phyloP scores from a whole-genome alignment of 2,329 filamentous ascomycete species.

The Xylaria polymorpha region DNA sequence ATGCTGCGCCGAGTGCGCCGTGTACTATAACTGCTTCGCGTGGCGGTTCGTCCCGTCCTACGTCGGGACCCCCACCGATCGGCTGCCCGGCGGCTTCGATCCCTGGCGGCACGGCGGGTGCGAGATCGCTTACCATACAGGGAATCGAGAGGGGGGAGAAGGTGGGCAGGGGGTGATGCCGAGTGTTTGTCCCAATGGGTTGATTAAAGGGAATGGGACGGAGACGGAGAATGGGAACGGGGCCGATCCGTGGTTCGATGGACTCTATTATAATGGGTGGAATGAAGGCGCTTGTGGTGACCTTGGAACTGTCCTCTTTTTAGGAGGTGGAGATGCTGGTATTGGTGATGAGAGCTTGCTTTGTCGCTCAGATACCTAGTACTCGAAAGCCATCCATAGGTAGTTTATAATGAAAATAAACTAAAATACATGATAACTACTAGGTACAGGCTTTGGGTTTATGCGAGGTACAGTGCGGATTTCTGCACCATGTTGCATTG shows the following conservation, averaged over 20 bases:
- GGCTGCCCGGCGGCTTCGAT: constrained; percentile 48
- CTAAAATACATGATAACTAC: not conserved
- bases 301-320: constrained; percentile 39
- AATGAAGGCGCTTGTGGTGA: constrained; percentile 48
- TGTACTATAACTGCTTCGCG: constrained; percentile 49
- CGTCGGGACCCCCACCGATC: constrained; percentile 37
- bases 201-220: constrained; percentile 16
- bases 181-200: constrained; percentile 42
- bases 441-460: not conserved
- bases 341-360: constrained; percentile 37
- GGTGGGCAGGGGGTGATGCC: constrained; percentile 20
- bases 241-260: constrained; percentile 36
- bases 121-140: constrained; percentile 46
- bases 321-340: constrained; percentile 40
- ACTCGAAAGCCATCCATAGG: not conserved
- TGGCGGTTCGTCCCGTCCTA: constrained; percentile 48
- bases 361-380: constrained; percentile 10
- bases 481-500: too few relatives aligned
- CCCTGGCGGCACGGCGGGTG: constrained; percentile 49
- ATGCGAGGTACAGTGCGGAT: not conserved
- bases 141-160: constrained; percentile 24
- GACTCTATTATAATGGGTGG: constrained; percentile 50
- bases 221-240: not conserved
- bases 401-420: not conserved
- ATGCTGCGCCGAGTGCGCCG: constrained; percentile 48